Conservation (phyloP, 2,329 filamentous ascomycete species). For the Aspergillus pseudoglaucus region DNA sequence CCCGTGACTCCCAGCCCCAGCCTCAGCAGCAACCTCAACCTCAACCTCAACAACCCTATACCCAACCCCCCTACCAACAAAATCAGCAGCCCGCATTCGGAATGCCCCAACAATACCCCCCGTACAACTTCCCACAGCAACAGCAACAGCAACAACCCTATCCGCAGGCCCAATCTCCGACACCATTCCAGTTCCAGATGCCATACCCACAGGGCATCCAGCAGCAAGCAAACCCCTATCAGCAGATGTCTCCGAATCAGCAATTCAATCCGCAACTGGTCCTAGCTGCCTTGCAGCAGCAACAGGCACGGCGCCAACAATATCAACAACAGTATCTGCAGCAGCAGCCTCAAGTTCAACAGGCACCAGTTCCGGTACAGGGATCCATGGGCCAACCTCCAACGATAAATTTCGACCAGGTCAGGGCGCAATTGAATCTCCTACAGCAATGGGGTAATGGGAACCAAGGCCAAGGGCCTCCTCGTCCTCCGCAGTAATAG, state of each 20-base stretch:
- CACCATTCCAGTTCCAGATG: slow-evolving; percentile 33
- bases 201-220: slow-evolving; percentile 33
- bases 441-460: slow-evolving; percentile 31
- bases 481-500: slow-evolving; percentile 14
- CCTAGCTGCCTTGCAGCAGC: slow-evolving; percentile 43
- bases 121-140: slow-evolving; percentile 24
- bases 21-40: slow-evolving; percentile 12
- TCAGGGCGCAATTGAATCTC: slow-evolving; percentile 37
- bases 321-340: slow-evolving; percentile 21
- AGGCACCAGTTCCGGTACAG: slow-evolving; percentile 18
- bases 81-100: slow-evolving; percentile 19
- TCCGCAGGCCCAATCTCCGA: slow-evolving; percentile 18
- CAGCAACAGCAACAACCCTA: slow-evolving; percentile 28
- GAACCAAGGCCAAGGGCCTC: slow-evolving; percentile 27
- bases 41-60: slow-evolving; percentile 15
- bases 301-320: slow-evolving; percentile 33
- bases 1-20: slow-evolving; percentile 19
- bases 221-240: slow-evolving; percentile 39
- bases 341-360: slow-evolving; percentile 15
- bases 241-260: slow-evolving; percentile 30
- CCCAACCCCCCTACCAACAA: slow-evolving; percentile 18
- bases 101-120: slow-evolving; percentile 23
- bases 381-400: slow-evolving; percentile 20
- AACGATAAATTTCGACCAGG: slow-evolving; percentile 34
- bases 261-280: slow-evolving; percentile 54